Percentiles rank a stretch among this genome's conserved stretches.
Conservation (phyloP, 2,329 filamentous ascomycete species). For the Pseudogymnoascus sp. region DNA sequence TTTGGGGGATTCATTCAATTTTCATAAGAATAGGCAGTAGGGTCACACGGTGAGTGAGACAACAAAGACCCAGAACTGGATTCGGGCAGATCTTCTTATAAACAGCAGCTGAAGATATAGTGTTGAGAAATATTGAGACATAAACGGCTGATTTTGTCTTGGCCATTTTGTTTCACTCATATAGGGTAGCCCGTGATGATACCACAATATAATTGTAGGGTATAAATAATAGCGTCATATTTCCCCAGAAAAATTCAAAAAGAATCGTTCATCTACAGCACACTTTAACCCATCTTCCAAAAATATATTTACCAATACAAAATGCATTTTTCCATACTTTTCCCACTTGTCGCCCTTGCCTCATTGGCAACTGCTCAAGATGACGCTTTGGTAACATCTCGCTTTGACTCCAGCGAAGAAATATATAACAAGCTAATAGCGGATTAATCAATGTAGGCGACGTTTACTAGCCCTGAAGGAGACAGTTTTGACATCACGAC, state of each 20-base stretch:
- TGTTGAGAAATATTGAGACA: neutral
- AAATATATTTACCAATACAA: neutral
- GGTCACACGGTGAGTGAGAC: neutral
- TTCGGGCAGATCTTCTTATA: neutral
- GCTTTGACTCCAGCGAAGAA: neutral
- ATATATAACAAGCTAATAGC: neutral
- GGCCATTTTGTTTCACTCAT: neutral
- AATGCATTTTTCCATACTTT: neutral
- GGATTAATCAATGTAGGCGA: neutral
- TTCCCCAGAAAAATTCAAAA: neutral
- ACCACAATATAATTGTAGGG: neutral
- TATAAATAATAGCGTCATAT: neutral
- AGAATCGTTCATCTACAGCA: neutral
- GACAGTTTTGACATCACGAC: neutral
- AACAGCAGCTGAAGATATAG: too few relatives aligned
- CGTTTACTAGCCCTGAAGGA: neutral
- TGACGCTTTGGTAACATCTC: neutral
- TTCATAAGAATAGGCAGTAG: too few relatives aligned
- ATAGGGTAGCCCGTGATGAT: neutral
- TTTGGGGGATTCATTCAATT: too few relatives aligned
- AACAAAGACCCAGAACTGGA: neutral
- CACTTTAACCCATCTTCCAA: neutral
- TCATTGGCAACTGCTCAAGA: neutral
- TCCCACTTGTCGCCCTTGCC: neutral
- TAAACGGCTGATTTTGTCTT: neutral